These are phyloP conservation scores for Boletus vermiculosoides DNA, from an alignment of 768 basidiomycete genomes.

Conservation along the genomic window DNA sequence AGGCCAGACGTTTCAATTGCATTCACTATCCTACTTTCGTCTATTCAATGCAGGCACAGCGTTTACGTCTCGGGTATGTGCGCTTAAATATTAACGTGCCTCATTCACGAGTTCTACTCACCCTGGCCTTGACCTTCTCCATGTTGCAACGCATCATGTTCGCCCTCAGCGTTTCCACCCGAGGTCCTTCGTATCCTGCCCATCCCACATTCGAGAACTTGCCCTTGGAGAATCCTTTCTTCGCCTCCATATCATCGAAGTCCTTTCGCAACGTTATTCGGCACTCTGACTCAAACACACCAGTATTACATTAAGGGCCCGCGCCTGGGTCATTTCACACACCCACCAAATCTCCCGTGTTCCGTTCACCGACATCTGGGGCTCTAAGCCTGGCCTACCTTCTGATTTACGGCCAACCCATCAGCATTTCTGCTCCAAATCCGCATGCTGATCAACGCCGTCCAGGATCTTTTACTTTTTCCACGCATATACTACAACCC, in stretches of 20 bases:
- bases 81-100: background rate
- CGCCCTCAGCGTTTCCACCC: background rate
- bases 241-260: background rate
- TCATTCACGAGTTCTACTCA: slow-evolving; percentile 1
- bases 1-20: background rate
- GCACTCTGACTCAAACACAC: background rate
- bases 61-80: background rate
- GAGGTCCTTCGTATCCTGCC: background rate
- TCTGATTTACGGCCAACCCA: background rate
- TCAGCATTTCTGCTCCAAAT: background rate
- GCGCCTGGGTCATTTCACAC: background rate
- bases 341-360: background rate
- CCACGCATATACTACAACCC: slow-evolving; percentile 5
- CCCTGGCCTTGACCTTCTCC: background rate
- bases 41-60: background rate
- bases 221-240: background rate
- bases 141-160: background rate
- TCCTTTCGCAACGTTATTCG: background rate
- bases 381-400: background rate
- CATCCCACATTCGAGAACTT: background rate
- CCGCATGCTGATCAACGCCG: background rate
- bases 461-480: slow-evolving; percentile 5
- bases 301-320: background rate
- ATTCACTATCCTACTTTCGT: background rate
- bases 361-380: background rate